These are phyloP conservation scores for Phytophthora multivora DNA, from an alignment of 352 stramenopile genomes.

Conservation along the genomic window DNA sequence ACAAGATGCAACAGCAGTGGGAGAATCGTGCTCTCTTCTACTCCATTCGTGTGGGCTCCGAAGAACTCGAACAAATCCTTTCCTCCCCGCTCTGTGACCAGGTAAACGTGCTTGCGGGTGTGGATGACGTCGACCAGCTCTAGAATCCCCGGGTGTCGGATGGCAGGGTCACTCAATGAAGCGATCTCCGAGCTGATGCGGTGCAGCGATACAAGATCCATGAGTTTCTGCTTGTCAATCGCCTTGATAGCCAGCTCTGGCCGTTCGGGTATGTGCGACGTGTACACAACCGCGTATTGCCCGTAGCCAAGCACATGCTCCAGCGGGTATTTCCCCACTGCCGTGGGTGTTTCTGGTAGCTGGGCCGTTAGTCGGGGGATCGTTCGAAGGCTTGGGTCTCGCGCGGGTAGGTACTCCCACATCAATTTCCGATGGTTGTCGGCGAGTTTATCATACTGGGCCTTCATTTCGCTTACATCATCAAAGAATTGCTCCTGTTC, in stretches of 20 bases:
- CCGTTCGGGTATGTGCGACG: slow-evolving; percentile 28
- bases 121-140: slow-evolving; percentile 78
- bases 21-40: slow-evolving; percentile 49
- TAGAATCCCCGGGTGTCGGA: slow-evolving; percentile 73
- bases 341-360: slow-evolving; percentile 54
- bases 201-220: slow-evolving; percentile 70
- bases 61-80: slow-evolving; percentile 90
- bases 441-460: slow-evolving; percentile 67
- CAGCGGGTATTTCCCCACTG: slow-evolving; percentile 73
- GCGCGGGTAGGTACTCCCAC: slow-evolving; percentile 75
- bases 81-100: slow-evolving; percentile 82
- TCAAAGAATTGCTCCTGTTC: slow-evolving; percentile 87
- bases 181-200: slow-evolving; percentile 84
- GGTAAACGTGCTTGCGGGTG: slow-evolving; percentile 75
- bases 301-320: slow-evolving; percentile 80
- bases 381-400: slow-evolving; percentile 53
- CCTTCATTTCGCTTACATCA: slow-evolving; percentile 77
- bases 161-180: slow-evolving; percentile 60
- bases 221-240: slow-evolving; percentile 86
- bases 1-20: slow-evolving; percentile 51
- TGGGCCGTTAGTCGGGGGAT: slow-evolving; percentile 55
- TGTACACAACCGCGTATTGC: slow-evolving; percentile 84
- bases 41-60: slow-evolving; percentile 46
- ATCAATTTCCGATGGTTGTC: slow-evolving; percentile 68
- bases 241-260: slow-evolving; percentile 75